Evolutionary conservation across 306 rosid genomes (phyloP), one percentile per base, ranked within the genome.

Genomic region (Malus fusca): DNA sequence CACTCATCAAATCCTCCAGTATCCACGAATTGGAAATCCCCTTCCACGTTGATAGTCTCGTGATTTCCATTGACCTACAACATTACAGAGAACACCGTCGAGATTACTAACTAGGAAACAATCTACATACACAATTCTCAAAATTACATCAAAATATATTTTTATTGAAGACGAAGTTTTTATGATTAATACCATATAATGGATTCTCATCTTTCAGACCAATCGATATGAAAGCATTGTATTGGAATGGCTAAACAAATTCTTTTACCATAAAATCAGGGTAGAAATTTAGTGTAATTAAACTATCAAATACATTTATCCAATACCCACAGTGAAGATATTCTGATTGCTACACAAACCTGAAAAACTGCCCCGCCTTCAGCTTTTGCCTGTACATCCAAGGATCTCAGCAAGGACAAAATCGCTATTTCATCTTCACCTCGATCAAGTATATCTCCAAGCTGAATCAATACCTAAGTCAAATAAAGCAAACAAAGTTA

Each of bases 361-460:
- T 90, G 97, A 83, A 95, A 95, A 78, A 95, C 93, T 40, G 99
- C 99, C 73, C 99, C 99, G 31, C 99, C 97, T 72, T 85, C 74
- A 22, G 83, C 89, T 87, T 88, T 89, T 42, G 99, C 97, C 78
- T 92, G 97, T 66, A 79, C 85, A 62, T 92, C 92, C 83, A 95
- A 87, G 35, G 97, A 95, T 72, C 90, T 82, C 42, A 95, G 86
- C 87, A 92, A 83, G 65, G 99, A 95, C 74, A 95, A 72, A 86
- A 92, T 95, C 19, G 97, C 97, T 63, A 95, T 90, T 81, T 95
- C 99, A 84, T 92, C 97, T 71, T 92, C 96, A 66, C 99, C 99
- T 79, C 97, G 90, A 69, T 95, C 99, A 64, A 95, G 90, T 82
- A 92, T 83, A 84, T 95, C 99, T 68, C 99, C 99, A 59, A 95